A percentile compares a stretch with the other conserved stretches of the same genome.
phyloP scores from a whole-genome alignment of 2,329 filamentous ascomycete species.

The Myriosclerotinia duriaeana region DNA sequence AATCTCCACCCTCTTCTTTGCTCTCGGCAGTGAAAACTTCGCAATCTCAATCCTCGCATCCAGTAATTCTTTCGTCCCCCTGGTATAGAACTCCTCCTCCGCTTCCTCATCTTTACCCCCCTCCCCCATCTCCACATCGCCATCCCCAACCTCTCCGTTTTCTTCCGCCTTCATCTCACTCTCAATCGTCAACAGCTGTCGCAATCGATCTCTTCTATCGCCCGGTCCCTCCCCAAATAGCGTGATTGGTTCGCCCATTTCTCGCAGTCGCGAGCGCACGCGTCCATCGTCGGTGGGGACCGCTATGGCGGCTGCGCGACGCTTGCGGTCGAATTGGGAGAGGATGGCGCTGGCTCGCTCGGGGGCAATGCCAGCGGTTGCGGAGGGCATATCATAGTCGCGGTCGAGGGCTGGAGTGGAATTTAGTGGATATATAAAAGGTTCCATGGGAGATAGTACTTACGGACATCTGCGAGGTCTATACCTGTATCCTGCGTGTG shows the following conservation, averaged over 20 bases:
- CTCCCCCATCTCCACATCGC: conserved; percentile 58
- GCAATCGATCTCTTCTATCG: conserved; percentile 82
- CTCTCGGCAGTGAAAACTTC: conserved; percentile 77
- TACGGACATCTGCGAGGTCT: conserved; percentile 63
- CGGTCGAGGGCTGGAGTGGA: conserved; percentile 64
- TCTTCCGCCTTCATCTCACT: conserved; percentile 57
- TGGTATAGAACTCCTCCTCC: conserved; percentile 94
- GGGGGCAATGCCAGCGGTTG: conserved; percentile 38
- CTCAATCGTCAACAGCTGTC: conserved; percentile 74
- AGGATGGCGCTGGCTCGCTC: conserved; percentile 41
- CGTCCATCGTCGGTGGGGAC: conserved; percentile 92
- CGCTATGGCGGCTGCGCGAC: conserved; percentile 80
- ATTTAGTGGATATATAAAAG: background rate
- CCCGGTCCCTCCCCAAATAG: conserved; percentile 87
- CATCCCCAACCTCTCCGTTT: conserved; percentile 62
- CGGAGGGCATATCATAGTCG: conserved; percentile 61
- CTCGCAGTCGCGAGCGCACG: conserved; percentile 76
- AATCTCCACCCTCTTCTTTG: conserved; percentile 71
- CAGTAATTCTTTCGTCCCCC: conserved; percentile 72
- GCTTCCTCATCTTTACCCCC: conserved; percentile 62
- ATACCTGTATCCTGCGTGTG: conserved; percentile 47
- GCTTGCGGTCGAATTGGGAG: conserved; percentile 82
- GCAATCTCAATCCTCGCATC: conserved; percentile 78
- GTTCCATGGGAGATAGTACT: conserved; percentile 41
- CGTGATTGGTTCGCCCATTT: conserved; percentile 90